Evolutionary conservation across 116 monocot species (phyloP).

Genomic region (Iris pallida): DNA sequence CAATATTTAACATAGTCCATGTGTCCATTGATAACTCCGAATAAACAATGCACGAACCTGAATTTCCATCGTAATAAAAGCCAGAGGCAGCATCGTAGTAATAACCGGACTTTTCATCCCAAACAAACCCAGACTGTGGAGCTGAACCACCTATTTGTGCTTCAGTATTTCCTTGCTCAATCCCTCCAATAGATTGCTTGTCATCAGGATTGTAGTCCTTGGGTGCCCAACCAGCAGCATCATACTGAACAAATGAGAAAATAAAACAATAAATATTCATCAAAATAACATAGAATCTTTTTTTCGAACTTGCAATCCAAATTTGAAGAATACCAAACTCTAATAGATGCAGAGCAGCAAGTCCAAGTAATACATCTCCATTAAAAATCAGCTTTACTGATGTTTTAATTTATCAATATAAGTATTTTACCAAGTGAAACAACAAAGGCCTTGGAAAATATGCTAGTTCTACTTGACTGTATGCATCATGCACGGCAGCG

Average conservation of each 20-base stretch:
- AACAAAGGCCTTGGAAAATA: too few species aligned
- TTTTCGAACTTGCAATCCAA: background rate
- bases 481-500: too few species aligned
- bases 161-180: conserved; percentile 30
- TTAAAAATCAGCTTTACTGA: too few species aligned
- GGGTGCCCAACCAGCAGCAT: conserved; percentile 93
- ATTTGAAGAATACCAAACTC: background rate
- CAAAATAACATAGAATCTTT: background rate
- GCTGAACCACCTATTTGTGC: conserved; percentile 37
- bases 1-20: too few species aligned
- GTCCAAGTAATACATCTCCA: background rate
- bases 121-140: conserved; percentile 91
- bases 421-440: too few species aligned
- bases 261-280: background rate
- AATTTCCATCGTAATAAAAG: conserved; percentile 96
- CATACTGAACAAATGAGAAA: conserved; percentile 58
- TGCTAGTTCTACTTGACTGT: too few species aligned
- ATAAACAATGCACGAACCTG: conserved; percentile 44
- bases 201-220: conserved; percentile 94
- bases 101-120: conserved; percentile 98
- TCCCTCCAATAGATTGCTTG: conserved; percentile 33
- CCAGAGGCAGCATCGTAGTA: conserved; percentile 98
- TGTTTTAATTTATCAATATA: too few species aligned
- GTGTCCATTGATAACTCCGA: too few species aligned
- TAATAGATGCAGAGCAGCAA: background rate